Percentiles rank a stretch among this genome's conserved stretches.
These are phyloP conservation scores for Aspergillus hiratsukae DNA, from an alignment of 2,329 filamentous ascomycete genomes.

Conservation along the genomic window DNA sequence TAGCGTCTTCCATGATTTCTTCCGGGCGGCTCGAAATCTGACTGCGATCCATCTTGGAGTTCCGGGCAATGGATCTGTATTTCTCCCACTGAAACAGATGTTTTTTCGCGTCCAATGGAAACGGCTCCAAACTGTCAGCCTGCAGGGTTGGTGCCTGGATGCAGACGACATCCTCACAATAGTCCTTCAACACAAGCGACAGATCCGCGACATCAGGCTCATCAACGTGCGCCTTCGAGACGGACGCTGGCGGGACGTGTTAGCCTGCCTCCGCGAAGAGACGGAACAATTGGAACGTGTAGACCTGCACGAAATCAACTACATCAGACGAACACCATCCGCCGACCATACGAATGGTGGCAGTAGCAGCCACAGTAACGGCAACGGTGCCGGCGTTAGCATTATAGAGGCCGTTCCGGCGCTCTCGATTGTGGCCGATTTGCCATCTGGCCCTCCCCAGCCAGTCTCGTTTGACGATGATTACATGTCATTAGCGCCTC, in stretches of 20 bases:
- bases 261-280: conserved; percentile 52
- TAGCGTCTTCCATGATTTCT: conserved; percentile 53
- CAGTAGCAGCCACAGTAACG: conserved; percentile 20
- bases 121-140: conserved; percentile 58
- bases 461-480: conserved; percentile 14
- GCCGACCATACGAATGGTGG: conserved; percentile 39
- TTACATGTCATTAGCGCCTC: not conserved
- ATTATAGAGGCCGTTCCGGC: conserved; percentile 14
- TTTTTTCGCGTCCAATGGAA: conserved; percentile 61
- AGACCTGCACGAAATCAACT: conserved; percentile 58
- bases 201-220: conserved; percentile 56
- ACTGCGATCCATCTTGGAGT: conserved; percentile 63
- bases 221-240: conserved; percentile 58
- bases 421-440: conserved; percentile 16
- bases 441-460: conserved; percentile 11
- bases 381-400: conserved; percentile 1
- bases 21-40: conserved; percentile 56
- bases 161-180: conserved; percentile 58
- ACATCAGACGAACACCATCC: conserved; percentile 41
- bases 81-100: conserved; percentile 54
- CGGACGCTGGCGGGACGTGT: conserved; percentile 58
- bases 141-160: conserved; percentile 60
- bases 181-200: conserved; percentile 51
- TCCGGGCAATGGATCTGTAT: conserved; percentile 53
- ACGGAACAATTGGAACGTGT: conserved; percentile 58